phyloP scores from a whole-genome alignment of 495 filamentous ascomycete species.

The Hypoxylon cercidicola region DNA sequence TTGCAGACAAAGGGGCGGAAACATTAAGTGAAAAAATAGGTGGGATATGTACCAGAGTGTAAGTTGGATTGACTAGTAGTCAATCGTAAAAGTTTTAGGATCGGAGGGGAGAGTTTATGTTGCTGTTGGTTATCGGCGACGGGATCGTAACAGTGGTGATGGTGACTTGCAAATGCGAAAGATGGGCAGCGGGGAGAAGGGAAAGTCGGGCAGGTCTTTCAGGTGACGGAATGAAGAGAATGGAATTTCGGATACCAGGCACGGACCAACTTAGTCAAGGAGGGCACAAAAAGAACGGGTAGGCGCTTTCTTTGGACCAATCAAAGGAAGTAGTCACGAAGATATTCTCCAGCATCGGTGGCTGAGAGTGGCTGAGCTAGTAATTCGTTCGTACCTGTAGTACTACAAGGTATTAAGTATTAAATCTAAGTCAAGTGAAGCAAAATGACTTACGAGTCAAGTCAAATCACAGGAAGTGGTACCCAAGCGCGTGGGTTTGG shows the following conservation, averaged over 20 bases:
- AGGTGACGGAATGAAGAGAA: conserved; percentile 42
- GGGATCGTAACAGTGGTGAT: conserved; percentile 17
- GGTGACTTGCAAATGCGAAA: conserved; percentile 25
- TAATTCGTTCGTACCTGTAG: conserved; percentile 5
- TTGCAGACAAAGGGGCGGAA: conserved; percentile 26
- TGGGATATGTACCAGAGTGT: conserved; percentile 24
- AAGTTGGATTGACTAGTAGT: conserved; percentile 6
- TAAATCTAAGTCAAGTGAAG: too few species aligned
- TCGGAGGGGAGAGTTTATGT: conserved; percentile 6
- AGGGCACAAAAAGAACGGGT: conserved; percentile 21
- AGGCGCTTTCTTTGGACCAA: conserved; percentile 27
- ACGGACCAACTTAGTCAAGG: conserved; percentile 27
- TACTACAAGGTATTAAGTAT: too few species aligned
- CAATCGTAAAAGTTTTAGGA: conserved; percentile 10
- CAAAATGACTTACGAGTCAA: too few species aligned
- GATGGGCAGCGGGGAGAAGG: conserved; percentile 32
- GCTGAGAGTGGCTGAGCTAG: conserved; percentile 35
- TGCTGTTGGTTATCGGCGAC: conserved; percentile 21
- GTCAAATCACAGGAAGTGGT: too few species aligned
- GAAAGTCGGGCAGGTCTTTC: conserved; percentile 39
- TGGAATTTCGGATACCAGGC: conserved; percentile 16
- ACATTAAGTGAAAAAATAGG: conserved; percentile 14
- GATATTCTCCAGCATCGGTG: conserved; percentile 21
- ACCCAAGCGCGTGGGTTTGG: too few species aligned
- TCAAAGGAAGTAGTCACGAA: neutral